Conservation (phyloP, 257 asterid species). For the Forsythia suspensa region DNA sequence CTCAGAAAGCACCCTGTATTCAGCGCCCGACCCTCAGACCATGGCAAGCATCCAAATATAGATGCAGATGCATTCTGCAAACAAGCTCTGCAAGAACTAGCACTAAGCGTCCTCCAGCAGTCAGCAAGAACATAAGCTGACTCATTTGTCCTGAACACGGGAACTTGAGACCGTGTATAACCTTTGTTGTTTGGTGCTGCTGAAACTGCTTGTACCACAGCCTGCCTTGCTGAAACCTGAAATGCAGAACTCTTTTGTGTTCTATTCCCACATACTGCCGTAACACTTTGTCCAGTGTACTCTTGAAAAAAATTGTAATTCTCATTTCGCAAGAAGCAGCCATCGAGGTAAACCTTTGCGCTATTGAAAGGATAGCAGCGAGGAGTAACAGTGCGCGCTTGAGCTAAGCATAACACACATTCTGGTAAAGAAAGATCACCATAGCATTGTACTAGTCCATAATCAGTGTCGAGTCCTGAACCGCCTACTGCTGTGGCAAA, state of each 20-base stretch:
- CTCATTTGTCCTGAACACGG: constrained; percentile 12
- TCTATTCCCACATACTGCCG: constrained; percentile 21
- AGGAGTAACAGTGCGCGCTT: constrained; percentile 12
- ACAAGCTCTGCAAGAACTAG: constrained; percentile 52
- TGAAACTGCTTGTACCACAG: constrained; percentile 9
- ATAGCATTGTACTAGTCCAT: constrained; percentile 21
- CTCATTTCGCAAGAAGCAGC: constrained; percentile 24
- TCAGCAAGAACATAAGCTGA: constrained; percentile 58
- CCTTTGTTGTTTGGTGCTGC: not conserved
- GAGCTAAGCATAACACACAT: constrained; percentile 14
- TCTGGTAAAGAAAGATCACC: constrained; percentile 29
- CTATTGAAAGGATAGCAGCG: constrained; percentile 23
- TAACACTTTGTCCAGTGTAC: constrained; percentile 19
- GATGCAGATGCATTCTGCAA: constrained; percentile 53
- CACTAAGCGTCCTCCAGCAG: constrained; percentile 60
- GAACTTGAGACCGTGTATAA: constrained; percentile 14
- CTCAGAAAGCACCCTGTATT: constrained; percentile 70
- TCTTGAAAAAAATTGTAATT: constrained; percentile 20
- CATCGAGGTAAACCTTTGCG: constrained; percentile 26
- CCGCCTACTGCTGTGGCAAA: constrained; percentile 3
- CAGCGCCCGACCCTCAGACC: constrained; percentile 63
- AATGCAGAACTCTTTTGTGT: constrained; percentile 19
- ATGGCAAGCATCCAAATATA: constrained; percentile 57
- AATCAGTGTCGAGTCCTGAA: not conserved
- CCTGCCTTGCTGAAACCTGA: constrained; percentile 7